Evolutionary conservation across 2,329 filamentous ascomycete species (phyloP).

Genomic region (Trichoderma sp.): DNA sequence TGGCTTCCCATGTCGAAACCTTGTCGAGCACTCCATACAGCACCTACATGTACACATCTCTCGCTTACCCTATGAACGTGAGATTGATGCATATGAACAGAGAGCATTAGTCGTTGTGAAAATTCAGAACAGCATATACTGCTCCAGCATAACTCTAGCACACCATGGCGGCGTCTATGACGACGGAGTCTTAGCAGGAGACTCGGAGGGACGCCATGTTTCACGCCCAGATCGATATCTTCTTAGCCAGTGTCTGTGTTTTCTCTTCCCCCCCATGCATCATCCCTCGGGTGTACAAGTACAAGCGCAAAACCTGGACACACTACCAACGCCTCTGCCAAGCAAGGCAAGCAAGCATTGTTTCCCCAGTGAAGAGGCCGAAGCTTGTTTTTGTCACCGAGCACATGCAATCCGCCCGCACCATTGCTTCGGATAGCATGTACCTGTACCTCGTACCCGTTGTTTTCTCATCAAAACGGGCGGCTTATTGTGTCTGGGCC

Average conservation of each 20-base stretch:
- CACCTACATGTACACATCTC: neutral
- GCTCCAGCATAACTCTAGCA: neutral
- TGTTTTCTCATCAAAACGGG: neutral
- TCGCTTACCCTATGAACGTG: neutral
- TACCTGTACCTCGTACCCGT: neutral
- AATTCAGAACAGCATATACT: neutral
- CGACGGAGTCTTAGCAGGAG: neutral
- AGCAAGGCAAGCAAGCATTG: neutral
- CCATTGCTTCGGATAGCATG: neutral
- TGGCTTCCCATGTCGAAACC: neutral
- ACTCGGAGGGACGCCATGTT: neutral
- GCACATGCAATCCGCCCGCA: neutral
- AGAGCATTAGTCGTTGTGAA: neutral
- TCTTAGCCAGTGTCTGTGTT: neutral
- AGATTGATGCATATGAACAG: neutral
- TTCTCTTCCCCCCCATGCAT: neutral
- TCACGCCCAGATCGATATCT: slow-evolving; percentile 9
- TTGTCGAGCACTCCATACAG: neutral
- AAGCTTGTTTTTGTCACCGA: neutral
- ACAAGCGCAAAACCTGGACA: neutral
- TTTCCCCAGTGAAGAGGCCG: neutral
- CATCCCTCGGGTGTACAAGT: neutral
- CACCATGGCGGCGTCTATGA: neutral
- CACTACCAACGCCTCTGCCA: neutral
- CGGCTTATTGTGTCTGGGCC: neutral